Evolutionary conservation across 352 stramenopile genomes (phyloP).

Genomic region (Pythium coloratum): DNA sequence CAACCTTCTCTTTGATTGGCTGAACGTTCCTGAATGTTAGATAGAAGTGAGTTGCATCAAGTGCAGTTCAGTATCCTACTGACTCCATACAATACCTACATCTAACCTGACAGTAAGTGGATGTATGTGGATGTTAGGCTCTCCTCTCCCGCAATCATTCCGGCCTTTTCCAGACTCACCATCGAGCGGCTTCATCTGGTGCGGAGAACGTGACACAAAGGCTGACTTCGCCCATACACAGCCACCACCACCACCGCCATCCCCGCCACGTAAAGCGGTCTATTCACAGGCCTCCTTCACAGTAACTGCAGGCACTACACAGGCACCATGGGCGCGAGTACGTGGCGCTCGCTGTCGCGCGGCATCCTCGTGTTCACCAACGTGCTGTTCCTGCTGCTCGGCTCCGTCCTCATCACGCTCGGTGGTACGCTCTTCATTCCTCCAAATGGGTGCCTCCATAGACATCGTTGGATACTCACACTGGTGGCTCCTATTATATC

Average conservation of each 20-base stretch:
- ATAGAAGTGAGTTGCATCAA: not conserved
- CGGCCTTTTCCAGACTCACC: conserved; percentile 5
- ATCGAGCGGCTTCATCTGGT: conserved; percentile 23
- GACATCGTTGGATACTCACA: not conserved
- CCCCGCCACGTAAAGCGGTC: not conserved
- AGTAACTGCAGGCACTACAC: not conserved
- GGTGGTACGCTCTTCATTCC: conserved; percentile 40
- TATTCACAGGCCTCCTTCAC: not conserved
- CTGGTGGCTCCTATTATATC: conserved; percentile 11
- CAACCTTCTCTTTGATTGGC: not conserved
- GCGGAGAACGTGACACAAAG: conserved; percentile 9
- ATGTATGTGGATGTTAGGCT: conserved; percentile 17
- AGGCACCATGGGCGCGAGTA: conserved; percentile 34
- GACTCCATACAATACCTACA: conserved; percentile 13
- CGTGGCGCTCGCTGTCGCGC: conserved; percentile 71
- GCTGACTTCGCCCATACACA: conserved; percentile 4
- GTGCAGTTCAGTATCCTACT: not conserved
- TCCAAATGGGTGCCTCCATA: no score
- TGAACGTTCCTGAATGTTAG: not conserved
- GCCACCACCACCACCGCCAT: not conserved
- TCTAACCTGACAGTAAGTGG: not conserved
- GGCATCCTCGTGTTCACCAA: conserved; percentile 88
- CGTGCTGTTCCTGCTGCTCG: conserved; percentile 84
- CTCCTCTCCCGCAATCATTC: conserved; percentile 20
- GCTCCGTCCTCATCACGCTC: conserved; percentile 76